Evolutionary conservation across 345 rosid species (phyloP), one percentile per base, ranked within the genome.

Genomic region (Euphorbia tirucalli): DNA sequence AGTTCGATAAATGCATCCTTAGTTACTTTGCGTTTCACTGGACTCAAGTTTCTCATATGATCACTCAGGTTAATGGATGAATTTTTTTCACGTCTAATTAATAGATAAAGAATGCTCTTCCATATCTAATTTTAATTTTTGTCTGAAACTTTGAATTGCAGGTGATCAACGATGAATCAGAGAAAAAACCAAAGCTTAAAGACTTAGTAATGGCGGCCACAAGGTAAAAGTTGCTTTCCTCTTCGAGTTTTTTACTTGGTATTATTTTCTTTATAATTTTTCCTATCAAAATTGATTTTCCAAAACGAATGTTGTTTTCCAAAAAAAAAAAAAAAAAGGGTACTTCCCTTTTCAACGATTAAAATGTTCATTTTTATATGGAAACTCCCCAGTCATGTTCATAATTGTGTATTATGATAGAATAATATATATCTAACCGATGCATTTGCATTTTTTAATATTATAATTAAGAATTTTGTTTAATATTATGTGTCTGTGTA

Each of bases 61-160:
- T 94, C 78, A 87, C 84, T 72, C 93, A 94, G 96, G 97, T 91
- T 9, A n/a, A n/a, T n/a, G n/a, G n/a, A n/a, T n/a, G n/a, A n/a
- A n/a, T n/a, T 25, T 35, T 4, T 5, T 57, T 21, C 21, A n/a
- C 7, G 16, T 19, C 52, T 48, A 48, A 15, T 19, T 19, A 21
- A 19, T 52, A 19, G 22, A 52, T n/a, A n/a, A n/a, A n/a, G n/a
- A n/a, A n/a, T n/a, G n/a, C n/a, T n/a, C n/a, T n/a, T n/a, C n/a
- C n/a, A n/a, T n/a, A n/a, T n/a, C n/a, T n/a, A n/a, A n/a, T n/a
- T n/a, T 16, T 50, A 50, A 50, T 25, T 11, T 57, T 57, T 31
- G 3, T 6, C 19, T 25, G 32, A 21, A 10, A 2, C 6, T 50
- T n/a, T n/a, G n/a, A n/a, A n/a, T 10, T 37, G 37, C 82, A 93